These are phyloP conservation scores for Pleurotus platypus DNA, from an alignment of 768 basidiomycete species.

Conservation along the genomic window DNA sequence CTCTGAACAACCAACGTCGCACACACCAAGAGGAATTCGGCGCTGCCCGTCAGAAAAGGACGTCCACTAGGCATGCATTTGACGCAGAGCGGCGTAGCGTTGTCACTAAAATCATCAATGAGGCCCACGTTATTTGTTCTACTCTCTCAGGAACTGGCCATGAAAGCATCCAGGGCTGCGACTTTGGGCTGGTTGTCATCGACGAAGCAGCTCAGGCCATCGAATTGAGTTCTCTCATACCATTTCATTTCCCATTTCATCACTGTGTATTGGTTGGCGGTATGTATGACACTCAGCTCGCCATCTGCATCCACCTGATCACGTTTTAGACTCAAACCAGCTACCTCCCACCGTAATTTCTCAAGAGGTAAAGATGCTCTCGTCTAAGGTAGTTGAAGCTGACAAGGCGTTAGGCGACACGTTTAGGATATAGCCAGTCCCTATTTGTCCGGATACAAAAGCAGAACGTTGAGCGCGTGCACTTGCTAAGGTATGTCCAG, in stretches of 20 bases:
- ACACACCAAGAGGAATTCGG: constrained; percentile 68
- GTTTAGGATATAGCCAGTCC: constrained; percentile 74
- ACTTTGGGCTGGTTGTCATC: constrained; percentile 95
- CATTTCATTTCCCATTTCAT: constrained; percentile 80
- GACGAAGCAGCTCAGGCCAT: constrained; percentile 98
- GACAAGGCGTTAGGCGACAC: constrained; percentile 25
- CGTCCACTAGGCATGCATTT: constrained; percentile 73
- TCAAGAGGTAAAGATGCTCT: constrained; percentile 29
- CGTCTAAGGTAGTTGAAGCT: not conserved
- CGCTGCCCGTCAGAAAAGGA: constrained; percentile 76
- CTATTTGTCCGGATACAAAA: constrained; percentile 90
- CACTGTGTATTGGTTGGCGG: constrained; percentile 89
- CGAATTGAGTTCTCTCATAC: constrained; percentile 92
- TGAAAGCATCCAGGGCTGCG: constrained; percentile 74
- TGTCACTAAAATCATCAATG: constrained; percentile 70
- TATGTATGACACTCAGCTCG: not conserved
- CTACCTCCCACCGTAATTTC: constrained; percentile 84
- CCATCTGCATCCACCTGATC: not conserved
- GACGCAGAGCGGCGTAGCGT: constrained; percentile 78
- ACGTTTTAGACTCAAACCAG: constrained; percentile 70
- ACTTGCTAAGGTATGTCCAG: constrained; percentile 73
- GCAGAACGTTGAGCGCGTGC: constrained; percentile 76
- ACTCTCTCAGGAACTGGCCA: constrained; percentile 94
- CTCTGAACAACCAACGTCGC: constrained; percentile 62
- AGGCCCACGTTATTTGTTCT: constrained; percentile 91